Conservation (phyloP, 1,284 basidiomycete genomes). For the Sphaerobolus stellatus region DNA sequence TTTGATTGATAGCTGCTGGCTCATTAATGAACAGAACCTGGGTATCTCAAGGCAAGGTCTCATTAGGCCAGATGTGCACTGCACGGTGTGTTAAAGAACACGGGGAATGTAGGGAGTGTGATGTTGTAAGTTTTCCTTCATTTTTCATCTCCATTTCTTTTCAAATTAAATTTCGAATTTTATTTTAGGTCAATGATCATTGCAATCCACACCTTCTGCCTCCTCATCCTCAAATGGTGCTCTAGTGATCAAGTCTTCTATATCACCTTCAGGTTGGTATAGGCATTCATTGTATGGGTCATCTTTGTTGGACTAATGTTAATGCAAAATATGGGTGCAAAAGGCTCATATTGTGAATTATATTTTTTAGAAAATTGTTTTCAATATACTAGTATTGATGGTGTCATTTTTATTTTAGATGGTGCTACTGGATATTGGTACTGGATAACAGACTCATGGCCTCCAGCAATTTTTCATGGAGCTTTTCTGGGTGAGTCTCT, state of each 20-base stretch:
- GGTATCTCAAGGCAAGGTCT: conserved; percentile 39
- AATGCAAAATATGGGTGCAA: conserved; percentile 26
- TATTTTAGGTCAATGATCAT: conserved; percentile 35
- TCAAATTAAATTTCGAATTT: not conserved
- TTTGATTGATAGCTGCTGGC: conserved; percentile 45
- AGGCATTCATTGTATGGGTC: conserved; percentile 44
- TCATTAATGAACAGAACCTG: conserved; percentile 50
- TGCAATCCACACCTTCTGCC: conserved; percentile 49
- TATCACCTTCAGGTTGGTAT: conserved; percentile 40
- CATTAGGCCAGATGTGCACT: conserved; percentile 41
- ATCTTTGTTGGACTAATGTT: conserved; percentile 47
- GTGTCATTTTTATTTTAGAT: conserved; percentile 11
- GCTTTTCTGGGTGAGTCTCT: conserved; percentile 45
- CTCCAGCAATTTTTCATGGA: conserved; percentile 45
- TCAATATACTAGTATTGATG: not conserved
- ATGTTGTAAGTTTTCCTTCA: conserved; percentile 38
- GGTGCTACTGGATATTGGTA: conserved; percentile 55
- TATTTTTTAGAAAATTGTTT: not conserved
- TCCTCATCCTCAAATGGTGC: conserved; percentile 46
- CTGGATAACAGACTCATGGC: conserved; percentile 48
- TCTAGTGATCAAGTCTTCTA: conserved; percentile 37
- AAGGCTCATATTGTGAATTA: conserved; percentile 42
- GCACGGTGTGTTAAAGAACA: conserved; percentile 53
- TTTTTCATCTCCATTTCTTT: conserved; percentile 7
- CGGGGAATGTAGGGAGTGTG: conserved; percentile 51